Evolutionary conservation across 257 asterid species (phyloP), one percentile per base, ranked within the genome.

Genomic region (Hygrophila difformis): DNA sequence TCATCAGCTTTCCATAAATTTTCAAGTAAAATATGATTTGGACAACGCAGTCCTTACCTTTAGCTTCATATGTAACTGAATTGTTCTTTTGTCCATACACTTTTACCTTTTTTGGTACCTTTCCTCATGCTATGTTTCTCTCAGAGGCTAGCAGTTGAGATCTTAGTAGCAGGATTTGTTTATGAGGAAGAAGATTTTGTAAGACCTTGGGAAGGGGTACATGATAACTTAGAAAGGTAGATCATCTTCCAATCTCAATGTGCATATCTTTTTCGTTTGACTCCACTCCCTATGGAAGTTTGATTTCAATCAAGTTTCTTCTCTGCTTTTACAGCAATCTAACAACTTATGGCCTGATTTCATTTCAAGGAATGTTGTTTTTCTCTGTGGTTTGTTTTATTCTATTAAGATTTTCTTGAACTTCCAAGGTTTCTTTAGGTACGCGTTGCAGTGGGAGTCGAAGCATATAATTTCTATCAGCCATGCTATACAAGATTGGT

Each of bases 401-500:
- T 26, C 31, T 26, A 19, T 31, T 41, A 39, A 31, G 19, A 8
- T 49, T 64, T 55, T 49, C 48, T 48, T 39, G 63, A 82, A 69
- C 61, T 64, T 39, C 21, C 49, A 16, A 51, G 2, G 12, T 41
- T 68, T 64, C 28, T 44, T 52, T 60, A 91, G 98, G 78, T 91
- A 91, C 51, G 84, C 76, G 39, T 53, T 91, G 60, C 89, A 76
- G 77, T 91, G 98, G 98, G 96, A 91, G 75, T 77, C 98, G 16
- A 65, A 86, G 81, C 64, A 82, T 76, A 72, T 91, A 51, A 66
- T 77, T 66, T 81, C 94, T 56, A 72, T 91, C 41, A 91, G 96
- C 94, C 76, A 92, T 56, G 96, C 95, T 56, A 91, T 91, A 66
- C 94, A 80, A 71, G 96, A 91, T 64, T 91, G 98, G 96, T 93